Evolutionary conservation across 306 rosid genomes (phyloP).

Genomic region (Bauhinia variegata): DNA sequence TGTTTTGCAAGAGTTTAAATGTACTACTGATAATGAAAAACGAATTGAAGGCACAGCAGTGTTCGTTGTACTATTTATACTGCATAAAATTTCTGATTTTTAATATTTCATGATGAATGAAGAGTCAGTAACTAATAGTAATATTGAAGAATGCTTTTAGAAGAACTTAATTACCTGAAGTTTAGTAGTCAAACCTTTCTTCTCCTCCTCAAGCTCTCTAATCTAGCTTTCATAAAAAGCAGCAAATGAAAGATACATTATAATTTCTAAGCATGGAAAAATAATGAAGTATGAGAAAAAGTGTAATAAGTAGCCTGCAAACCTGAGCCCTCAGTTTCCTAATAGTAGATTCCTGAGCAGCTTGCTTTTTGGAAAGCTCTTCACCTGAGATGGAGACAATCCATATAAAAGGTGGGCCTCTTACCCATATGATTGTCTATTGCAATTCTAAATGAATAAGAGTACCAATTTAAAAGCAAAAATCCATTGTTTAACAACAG

Average conservation of each 20-base stretch:
- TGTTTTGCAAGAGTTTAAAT: neutral
- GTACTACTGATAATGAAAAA: neutral
- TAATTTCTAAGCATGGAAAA: constrained; percentile 18
- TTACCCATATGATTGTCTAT: neutral
- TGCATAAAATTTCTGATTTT: constrained; percentile 25
- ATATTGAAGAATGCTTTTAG: too few species aligned
- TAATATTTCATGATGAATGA: constrained; percentile 5
- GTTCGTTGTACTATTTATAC: neutral
- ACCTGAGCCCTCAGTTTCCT: constrained; percentile 83
- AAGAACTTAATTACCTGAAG: constrained; percentile 62
- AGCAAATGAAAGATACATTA: neutral
- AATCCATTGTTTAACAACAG: too few species aligned
- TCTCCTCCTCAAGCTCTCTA: constrained; percentile 99
- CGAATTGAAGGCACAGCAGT: constrained; percentile 19
- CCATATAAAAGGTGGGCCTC: neutral
- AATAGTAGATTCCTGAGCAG: constrained; percentile 77
- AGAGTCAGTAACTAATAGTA: too few species aligned
- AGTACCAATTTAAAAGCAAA: neutral
- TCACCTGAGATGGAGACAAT: constrained; percentile 56
- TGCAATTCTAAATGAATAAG: neutral
- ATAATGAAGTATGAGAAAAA: constrained; percentile 20
- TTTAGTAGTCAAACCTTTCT: constrained; percentile 84
- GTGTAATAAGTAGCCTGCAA: constrained; percentile 23
- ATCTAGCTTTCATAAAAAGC: constrained; percentile 67
- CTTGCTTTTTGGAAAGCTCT: constrained; percentile 86